Conservation (phyloP, 129 eudicot species). For the Artemisia annua region DNA sequence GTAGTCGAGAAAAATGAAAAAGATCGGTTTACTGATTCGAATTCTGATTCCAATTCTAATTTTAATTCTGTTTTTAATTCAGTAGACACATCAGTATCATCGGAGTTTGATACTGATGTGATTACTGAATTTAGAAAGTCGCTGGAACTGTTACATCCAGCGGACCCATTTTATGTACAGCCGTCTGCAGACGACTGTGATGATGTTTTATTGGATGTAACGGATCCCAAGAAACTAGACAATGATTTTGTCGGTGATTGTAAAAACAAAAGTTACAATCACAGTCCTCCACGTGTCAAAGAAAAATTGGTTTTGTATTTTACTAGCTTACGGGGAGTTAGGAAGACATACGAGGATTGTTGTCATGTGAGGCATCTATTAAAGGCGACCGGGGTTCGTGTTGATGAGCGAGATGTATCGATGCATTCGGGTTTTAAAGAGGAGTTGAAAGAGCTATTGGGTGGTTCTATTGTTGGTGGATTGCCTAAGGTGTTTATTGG, state of each 20-base stretch:
- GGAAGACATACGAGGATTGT: conserved; percentile 96
- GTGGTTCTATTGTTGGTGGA: conserved; percentile 41
- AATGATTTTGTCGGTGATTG: conserved; percentile 17
- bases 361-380: conserved; percentile 64
- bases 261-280: conserved; percentile 8
- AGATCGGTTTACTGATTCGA: not conserved
- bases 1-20: not conserved
- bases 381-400: conserved; percentile 62
- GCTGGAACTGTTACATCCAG: conserved; percentile 69
- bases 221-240: conserved; percentile 22
- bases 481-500: conserved; percentile 84
- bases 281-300: conserved; percentile 34
- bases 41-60: not conserved
- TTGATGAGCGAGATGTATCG: conserved; percentile 92
- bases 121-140: conserved; percentile 61
- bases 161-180: conserved; percentile 58
- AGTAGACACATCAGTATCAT: conserved; percentile 27
- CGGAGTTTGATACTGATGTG: conserved; percentile 71
- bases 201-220: conserved; percentile 18
- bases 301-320: conserved; percentile 70
- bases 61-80: conserved; percentile 38
- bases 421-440: conserved; percentile 95
- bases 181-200: conserved; percentile 25
- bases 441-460: conserved; percentile 66
- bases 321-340: conserved; percentile 84